Evolutionary conservation across 1,284 basidiomycete genomes (phyloP).

Genomic region (Puccinia novopanici): DNA sequence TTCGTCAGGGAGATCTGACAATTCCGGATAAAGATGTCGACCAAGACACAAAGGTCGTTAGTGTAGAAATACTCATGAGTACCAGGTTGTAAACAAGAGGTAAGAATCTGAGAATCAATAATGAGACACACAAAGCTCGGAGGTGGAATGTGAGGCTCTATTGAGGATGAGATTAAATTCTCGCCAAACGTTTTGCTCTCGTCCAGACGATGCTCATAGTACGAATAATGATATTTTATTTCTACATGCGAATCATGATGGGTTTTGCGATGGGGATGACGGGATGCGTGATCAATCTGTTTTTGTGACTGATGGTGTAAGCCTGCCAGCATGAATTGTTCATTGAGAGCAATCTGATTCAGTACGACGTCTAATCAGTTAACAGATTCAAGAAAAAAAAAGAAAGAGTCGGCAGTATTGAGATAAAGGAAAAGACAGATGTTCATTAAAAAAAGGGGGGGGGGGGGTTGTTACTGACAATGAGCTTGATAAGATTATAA

Average conservation of each 20-base stretch:
- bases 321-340: slow-evolving; percentile 92
- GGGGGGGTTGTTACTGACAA: slow-evolving; percentile 63
- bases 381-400: neutral
- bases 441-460: neutral
- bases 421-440: neutral
- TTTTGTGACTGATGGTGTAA: slow-evolving; percentile 54
- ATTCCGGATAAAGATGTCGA: slow-evolving; percentile 94
- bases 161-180: slow-evolving; percentile 98
- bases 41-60: slow-evolving; percentile 91
- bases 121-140: slow-evolving; percentile 89
- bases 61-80: slow-evolving; percentile 97
- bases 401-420: neutral
- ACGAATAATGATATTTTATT: slow-evolving; percentile 76
- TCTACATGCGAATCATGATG: slow-evolving; percentile 5
- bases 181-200: slow-evolving; percentile 92
- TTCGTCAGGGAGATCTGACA: slow-evolving; percentile 87
- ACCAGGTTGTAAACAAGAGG: slow-evolving; percentile 88
- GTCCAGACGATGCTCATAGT: slow-evolving; percentile 77
- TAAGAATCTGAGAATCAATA: slow-evolving; percentile 93
- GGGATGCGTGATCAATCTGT: neutral
- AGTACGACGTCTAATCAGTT: slow-evolving; percentile 24
- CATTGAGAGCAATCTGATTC: slow-evolving; percentile 71
- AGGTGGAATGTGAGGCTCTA: slow-evolving; percentile 71
- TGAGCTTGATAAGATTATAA: slow-evolving; percentile 87
- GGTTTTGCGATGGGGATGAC: slow-evolving; percentile 5